Conservation (phyloP, 2,329 filamentous ascomycete genomes). For the Penicillium italicum region DNA sequence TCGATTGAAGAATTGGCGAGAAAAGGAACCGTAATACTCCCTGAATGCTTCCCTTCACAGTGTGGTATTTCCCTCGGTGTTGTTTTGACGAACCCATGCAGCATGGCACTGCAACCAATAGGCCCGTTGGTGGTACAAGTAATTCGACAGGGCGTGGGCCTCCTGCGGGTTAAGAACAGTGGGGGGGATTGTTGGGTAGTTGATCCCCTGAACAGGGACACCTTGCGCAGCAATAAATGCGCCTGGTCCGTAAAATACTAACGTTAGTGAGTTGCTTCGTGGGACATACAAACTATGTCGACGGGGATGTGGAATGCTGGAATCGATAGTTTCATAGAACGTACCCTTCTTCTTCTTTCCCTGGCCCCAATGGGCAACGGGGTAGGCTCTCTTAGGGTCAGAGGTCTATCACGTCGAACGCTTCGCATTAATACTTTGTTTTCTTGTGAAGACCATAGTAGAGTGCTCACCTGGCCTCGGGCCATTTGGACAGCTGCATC, state of each 20-base stretch:
- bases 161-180: background rate
- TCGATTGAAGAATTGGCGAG: background rate
- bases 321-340: background rate
- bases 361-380: background rate
- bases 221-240: background rate
- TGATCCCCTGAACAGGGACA: background rate
- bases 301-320: background rate
- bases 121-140: background rate
- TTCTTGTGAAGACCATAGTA: background rate
- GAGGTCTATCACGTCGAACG: background rate
- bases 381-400: background rate
- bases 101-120: background rate
- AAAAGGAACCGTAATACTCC: background rate
- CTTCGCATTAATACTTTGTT: background rate
- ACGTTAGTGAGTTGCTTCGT: background rate
- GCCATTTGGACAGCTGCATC: background rate
- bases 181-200: background rate
- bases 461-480: background rate
- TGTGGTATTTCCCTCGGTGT: background rate
- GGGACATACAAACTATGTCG: background rate
- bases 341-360: background rate
- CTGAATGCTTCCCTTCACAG: background rate
- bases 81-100: background rate
- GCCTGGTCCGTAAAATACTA: background rate
- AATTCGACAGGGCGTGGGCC: background rate